Base-by-base conservation (phyloP, 495 filamentous ascomycete species). In the Lepidopterella palustris region DNA sequence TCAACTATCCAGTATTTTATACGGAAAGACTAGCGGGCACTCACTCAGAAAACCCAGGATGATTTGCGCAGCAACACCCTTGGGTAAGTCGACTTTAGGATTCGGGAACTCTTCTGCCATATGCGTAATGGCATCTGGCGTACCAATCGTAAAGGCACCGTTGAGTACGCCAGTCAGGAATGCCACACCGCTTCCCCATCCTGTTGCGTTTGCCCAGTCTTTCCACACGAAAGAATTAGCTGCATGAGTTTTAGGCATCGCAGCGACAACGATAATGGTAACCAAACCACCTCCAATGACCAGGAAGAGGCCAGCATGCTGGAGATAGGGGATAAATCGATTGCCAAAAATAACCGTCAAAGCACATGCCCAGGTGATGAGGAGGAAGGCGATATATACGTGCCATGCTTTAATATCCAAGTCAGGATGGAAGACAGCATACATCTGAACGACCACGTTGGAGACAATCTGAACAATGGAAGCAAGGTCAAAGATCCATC, bases 91-190 rank as follows among this genome's bases (percentile, higher is more conserved):
- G 55, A 70, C 72, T 45, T 71, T 77, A 21, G 85, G 86, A 60
- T 84, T 76, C 0, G 87, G 87, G 9, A 93, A 75, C 72, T 95
- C 90, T 70, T 95, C 90, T 2, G 89, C 85, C 63, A 95, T 20
- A 71, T 92, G 88, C 9, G 84, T 82, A 13, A 87, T 79, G 45
- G 79, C 78, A 69, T 90, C 88, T 0, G 88, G 87, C 0, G 89
- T 90, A 15, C 90, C 90, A 40, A 95, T 84, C 18, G 86, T 82
- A 67, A 87, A 95, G 8, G 90, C 87, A 18, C 88, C 90, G 66
- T 95, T 95, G n/a, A 95, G 79, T 63, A 92, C 86, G 3, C 90
- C 89, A 1, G 84, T 74, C 15, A 92, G 70, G 64, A 95, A 95
- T 5, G 84, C 88, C 5, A 95, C 81, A 3, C 88, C 90, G 53